A percentile compares a stretch with the other conserved stretches of the same genome.
Conservation (phyloP, 495 filamentous ascomycete genomes). For the Penicillium macrosclerotiorum region DNA sequence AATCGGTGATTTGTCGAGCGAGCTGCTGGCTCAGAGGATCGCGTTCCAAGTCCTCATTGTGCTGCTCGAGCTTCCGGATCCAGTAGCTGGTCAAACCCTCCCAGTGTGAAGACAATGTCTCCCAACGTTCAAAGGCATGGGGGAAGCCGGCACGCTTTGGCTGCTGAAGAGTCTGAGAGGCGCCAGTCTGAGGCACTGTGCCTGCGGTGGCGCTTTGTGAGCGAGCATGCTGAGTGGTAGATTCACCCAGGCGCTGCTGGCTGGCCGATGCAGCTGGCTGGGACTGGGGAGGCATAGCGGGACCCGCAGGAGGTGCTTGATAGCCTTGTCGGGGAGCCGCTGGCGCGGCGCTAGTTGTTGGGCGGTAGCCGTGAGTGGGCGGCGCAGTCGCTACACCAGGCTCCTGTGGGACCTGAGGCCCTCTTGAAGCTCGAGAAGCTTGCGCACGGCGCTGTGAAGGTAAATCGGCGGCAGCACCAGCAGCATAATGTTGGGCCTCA, state of each 20-base stretch:
- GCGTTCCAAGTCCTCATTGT: slow-evolving; percentile 75
- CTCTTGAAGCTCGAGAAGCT: slow-evolving; percentile 23
- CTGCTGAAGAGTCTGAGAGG: slow-evolving; percentile 38
- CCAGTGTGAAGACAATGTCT: slow-evolving; percentile 95
- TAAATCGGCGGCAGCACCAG: slow-evolving; percentile 58
- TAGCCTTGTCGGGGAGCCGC: slow-evolving; percentile 13
- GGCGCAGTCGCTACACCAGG: slow-evolving; percentile 11
- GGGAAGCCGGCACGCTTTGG: slow-evolving; percentile 63
- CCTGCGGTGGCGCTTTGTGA: slow-evolving; percentile 30
- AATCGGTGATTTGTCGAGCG: slow-evolving; percentile 88
- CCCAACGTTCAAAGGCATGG: slow-evolving; percentile 97
- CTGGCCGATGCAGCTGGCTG: slow-evolving; percentile 20
- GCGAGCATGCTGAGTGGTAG: slow-evolving; percentile 21
- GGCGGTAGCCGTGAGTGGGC: slow-evolving; percentile 8
- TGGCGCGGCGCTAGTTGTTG: slow-evolving; percentile 5
- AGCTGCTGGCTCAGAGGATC: slow-evolving; percentile 85
- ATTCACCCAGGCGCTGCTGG: slow-evolving; percentile 30
- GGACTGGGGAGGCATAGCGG: slow-evolving; percentile 9
- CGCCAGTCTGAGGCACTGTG: slow-evolving; percentile 19
- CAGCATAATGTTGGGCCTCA: slow-evolving; percentile 39
- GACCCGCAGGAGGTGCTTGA: slow-evolving; percentile 14
- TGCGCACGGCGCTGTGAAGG: slow-evolving; percentile 41
- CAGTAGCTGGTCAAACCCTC: slow-evolving; percentile 96
- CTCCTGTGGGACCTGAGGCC: slow-evolving; percentile 24
- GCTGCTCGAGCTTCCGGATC: slow-evolving; percentile 89